Evolutionary conservation across 768 basidiomycete species (phyloP), one percentile per base, ranked within the genome.

Genomic region (Kwoniella sp.): DNA sequence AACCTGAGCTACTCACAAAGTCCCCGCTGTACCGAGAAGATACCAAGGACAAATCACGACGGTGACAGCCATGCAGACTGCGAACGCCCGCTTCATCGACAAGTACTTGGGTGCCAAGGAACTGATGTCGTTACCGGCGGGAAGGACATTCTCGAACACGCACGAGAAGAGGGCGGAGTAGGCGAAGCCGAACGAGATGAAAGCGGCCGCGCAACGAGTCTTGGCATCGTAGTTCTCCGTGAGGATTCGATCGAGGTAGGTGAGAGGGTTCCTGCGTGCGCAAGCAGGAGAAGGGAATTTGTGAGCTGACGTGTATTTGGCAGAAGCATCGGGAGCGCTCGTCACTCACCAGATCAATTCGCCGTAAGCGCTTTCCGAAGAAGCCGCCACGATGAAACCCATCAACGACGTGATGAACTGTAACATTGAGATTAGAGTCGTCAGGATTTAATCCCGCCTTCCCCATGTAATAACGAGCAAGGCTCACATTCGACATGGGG

Each of bases 81-180:
- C 55, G 58, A 75, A 75, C 2, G 71, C 72, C 8, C 77, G 50
- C 56, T 66, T 63, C 58, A 77, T 65, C 22, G 66, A 57, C 26
- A 79, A 41, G 57, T 61, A 79, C 4, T 65, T 69, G 3, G 77
- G 75, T 1, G 30, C 22, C 26, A 79, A 65, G 2, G 62, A 17
- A 3, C 69, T 59, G n/a, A 79, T 63, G 57, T 79, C 77, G 59
- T 77, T 73, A 15, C 75, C 75, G 20, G 60, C 65, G 1, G 71
- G 70, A 2, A 70, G 23, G 56, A 69, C 45, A 58, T 76, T 76
- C 53, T 76, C 73, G 28, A 76, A 70, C 12, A 71, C 56, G 29
- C 63, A 66, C 0, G 72, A 75, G 73, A 75, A 76, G 8, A 75
- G 28, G 8, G 67, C 58, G 2, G 66, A 68, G 59, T 74, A 77